Conservation (phyloP, 2,329 filamentous ascomycete genomes). For the Cryphonectria radicalis region DNA sequence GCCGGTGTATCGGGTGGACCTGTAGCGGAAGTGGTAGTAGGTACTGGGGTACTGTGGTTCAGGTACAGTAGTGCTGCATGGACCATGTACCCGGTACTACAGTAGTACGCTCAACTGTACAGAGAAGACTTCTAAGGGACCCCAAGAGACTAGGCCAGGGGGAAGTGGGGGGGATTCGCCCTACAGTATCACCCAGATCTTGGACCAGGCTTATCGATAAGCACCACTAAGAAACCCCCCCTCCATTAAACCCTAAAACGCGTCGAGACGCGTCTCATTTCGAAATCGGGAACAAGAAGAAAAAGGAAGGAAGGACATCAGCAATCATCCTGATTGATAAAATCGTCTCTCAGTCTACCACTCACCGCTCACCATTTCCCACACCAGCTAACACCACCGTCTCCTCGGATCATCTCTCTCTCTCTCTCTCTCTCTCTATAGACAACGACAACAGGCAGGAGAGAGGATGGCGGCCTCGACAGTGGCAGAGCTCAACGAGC, state of each 20-base stretch:
- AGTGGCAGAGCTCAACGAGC: conserved; percentile 48
- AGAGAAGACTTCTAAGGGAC: not conserved
- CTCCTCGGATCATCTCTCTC: not conserved
- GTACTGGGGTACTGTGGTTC: not conserved
- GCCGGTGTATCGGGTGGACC: not conserved
- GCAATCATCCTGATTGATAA: not conserved
- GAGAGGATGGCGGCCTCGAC: conserved; percentile 45
- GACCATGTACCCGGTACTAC: not conserved
- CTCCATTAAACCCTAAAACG: conserved; percentile 13
- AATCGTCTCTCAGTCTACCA: not conserved
- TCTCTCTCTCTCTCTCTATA: not conserved
- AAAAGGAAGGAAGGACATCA: not conserved
- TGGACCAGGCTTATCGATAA: not conserved
- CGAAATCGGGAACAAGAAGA: not conserved
- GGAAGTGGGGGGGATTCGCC: not conserved
- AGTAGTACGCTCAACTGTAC: not conserved
- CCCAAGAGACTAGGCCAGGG: not conserved
- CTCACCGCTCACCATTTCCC: not conserved
- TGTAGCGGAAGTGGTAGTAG: not conserved
- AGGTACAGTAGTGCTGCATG: not conserved
- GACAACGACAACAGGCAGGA: not conserved
- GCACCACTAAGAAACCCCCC: not conserved
- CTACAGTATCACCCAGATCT: not conserved
- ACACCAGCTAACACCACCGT: no score
- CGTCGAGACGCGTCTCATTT: conserved; percentile 26